Base-by-base conservation (phyloP, 345 rosid species). In the Euphorbia pulcherrima region DNA sequence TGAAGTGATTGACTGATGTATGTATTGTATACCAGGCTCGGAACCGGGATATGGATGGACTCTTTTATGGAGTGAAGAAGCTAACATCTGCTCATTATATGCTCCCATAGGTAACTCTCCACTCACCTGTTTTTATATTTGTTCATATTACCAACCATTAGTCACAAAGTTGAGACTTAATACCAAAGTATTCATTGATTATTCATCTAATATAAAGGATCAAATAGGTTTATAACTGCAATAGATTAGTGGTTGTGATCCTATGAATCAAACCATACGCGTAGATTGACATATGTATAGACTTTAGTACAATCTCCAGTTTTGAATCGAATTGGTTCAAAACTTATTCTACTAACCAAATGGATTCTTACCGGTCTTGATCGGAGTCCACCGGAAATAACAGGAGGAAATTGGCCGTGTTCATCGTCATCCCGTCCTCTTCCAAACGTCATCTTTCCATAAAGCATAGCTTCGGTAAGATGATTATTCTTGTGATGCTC, bases 381-480 rank as follows among this genome's bases (percentile, higher is more conserved):
- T 74, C 90, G 81, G 7, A 56, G 17, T 35, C 67, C 79, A 29
- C 92, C 97, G 3, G 94, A 53, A 20, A 84, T 82, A 70, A 89
- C 84, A 2, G 84, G 86, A 52, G 92, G 96, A 74, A 89, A 83
- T 20, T 87, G 89, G 17, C 84, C 72, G 5, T 75, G 80, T 60
- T 89, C 97, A n/a, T 91, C 97, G 59, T 87, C 96, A 8, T 88
- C 93, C 50, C 78, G 93, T 23, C 99, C 97, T 87, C 99, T 89
- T 60, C 99, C 99, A 47, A 85, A 91, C 65, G 95, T 91, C 99
- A 94, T 91, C 74, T 88, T 94, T 60, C 96, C 97, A 74, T 91
- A 83, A 76, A 94, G 95, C 99, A 87, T 82, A 0, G 93, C 87
- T 68, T 89, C 99, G 12, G 87, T 95, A 8, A 89, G 75, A 53